A percentile compares a stretch with the other conserved stretches of the same genome.
phyloP scores from a whole-genome alignment of 768 basidiomycete genomes.

The Mycena rosella region DNA sequence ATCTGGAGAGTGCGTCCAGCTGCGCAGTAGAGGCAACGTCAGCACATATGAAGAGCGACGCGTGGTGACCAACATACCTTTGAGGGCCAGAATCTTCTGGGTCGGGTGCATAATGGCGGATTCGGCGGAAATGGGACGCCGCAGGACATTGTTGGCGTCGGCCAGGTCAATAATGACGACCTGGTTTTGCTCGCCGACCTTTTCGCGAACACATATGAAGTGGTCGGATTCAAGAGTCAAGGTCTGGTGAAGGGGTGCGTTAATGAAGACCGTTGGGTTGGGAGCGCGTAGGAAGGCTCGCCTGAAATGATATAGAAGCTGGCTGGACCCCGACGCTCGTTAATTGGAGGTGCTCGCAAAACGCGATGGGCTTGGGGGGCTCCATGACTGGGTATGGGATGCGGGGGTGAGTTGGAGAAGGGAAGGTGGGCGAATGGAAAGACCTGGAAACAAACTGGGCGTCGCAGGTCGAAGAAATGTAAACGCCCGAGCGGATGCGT shows the following conservation, averaged over 20 bases:
- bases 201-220: slow-evolving; percentile 98
- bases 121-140: slow-evolving; percentile 97
- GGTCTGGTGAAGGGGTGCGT: slow-evolving; percentile 60
- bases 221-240: slow-evolving; percentile 97
- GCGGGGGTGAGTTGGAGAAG: not conserved
- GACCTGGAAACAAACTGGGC: slow-evolving; percentile 33
- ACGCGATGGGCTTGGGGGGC: slow-evolving; percentile 83
- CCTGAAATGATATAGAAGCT: slow-evolving; percentile 97
- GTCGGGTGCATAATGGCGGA: slow-evolving; percentile 98
- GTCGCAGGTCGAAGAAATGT: slow-evolving; percentile 31
- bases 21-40: slow-evolving; percentile 48
- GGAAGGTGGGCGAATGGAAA: not conserved
- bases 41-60: slow-evolving; percentile 16
- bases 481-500: slow-evolving; percentile 9
- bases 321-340: slow-evolving; percentile 97
- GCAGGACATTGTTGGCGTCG: slow-evolving; percentile 97
- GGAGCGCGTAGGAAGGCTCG: slow-evolving; percentile 49
- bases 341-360: slow-evolving; percentile 93
- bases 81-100: slow-evolving; percentile 96
- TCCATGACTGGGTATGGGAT: slow-evolving; percentile 50
- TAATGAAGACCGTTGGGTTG: not conserved
- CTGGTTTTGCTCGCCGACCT: slow-evolving; percentile 94
- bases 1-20: slow-evolving; percentile 96
- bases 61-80: slow-evolving; percentile 65
- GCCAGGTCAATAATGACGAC: slow-evolving; percentile 99